A percentile compares a stretch with the other conserved stretches of the same genome.
Evolutionary conservation across 345 rosid genomes (phyloP).

Genomic region (Durio zibethinus): DNA sequence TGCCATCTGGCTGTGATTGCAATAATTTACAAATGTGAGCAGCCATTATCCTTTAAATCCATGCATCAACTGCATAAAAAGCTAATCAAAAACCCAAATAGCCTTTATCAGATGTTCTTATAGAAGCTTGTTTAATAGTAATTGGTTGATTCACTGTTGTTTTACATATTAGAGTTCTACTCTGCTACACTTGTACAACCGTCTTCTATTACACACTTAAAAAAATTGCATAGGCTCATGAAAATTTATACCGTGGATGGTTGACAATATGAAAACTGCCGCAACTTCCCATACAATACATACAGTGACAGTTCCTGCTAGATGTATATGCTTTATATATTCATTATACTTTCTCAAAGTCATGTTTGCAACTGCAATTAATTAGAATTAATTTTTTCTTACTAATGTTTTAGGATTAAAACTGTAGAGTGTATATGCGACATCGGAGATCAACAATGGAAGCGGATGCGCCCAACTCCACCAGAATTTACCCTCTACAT

Average conservation of each 20-base stretch:
- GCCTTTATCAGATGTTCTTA: neutral
- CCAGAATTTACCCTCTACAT: neutral
- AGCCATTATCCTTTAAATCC: too few species aligned
- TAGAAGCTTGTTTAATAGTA: neutral
- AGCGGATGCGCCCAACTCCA: neutral
- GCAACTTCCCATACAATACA: neutral
- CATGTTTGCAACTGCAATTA: neutral
- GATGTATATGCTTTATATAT: neutral
- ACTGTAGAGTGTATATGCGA: too few species aligned
- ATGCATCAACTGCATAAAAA: too few species aligned
- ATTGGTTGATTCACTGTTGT: neutral
- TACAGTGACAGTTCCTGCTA: neutral
- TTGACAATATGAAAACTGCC: too few species aligned
- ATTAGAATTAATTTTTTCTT: neutral
- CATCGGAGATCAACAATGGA: neutral
- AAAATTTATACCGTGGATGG: too few species aligned
- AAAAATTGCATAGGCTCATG: too few species aligned
- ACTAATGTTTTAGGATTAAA: too few species aligned
- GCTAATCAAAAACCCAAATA: neutral
- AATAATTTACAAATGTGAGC: neutral
- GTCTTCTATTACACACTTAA: too few species aligned
- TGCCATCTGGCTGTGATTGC: too few species aligned
- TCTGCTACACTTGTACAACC: too few species aligned
- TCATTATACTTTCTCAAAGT: neutral
- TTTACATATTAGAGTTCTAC: neutral